Base-by-base conservation (phyloP, 768 basidiomycete genomes). In the Naganishia vishniacii region DNA sequence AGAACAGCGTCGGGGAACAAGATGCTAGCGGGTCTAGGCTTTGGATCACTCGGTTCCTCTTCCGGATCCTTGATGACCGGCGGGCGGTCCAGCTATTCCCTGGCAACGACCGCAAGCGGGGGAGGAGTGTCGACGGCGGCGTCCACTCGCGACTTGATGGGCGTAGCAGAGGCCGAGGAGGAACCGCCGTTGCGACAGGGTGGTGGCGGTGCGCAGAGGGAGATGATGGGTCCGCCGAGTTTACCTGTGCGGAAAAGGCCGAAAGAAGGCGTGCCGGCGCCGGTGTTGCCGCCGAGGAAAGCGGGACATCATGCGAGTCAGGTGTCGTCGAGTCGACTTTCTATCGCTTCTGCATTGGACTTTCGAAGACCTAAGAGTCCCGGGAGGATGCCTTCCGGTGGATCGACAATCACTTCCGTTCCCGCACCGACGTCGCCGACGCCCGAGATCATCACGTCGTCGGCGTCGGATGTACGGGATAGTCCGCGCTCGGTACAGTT, bases 1-100 rank as follows among this genome's bases (percentile, higher is more conserved):
- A 41, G 65, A 12, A 67, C 65, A 12, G 61, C 65, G 12, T 62
- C 59, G 5, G 61, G 61, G 5, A 40, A 41, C 45, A 67, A 67
- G 37, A 47, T 47, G n/a, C 28, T 67, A 9, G 61, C 65, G 3
- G 63, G 51, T 28, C 53, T 56, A 15, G 53, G 53, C 23, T 29
- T 56, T 11, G 53, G 53, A 20, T 18, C 49, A 29, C 32, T 51
- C 28, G 4, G 29, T 3, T 51, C 49, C 7, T 51, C 31, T n/a
- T n/a, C n/a, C n/a, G n/a, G n/a, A 4, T 51, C 49, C 2, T 51
- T 31, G 11, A 18, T 34, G n/a, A n/a, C n/a, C 31, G n/a, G 29
- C 31, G 13, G 34, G 26, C 34, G 53, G 25, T 41, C 37, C 20
- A 34, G 26, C 16, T 20, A 37, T 40, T 56, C 53, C 0, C 37